Evolutionary conservation across 1,284 basidiomycete genomes (phyloP).

Genomic region (Amylostereum areolatum): DNA sequence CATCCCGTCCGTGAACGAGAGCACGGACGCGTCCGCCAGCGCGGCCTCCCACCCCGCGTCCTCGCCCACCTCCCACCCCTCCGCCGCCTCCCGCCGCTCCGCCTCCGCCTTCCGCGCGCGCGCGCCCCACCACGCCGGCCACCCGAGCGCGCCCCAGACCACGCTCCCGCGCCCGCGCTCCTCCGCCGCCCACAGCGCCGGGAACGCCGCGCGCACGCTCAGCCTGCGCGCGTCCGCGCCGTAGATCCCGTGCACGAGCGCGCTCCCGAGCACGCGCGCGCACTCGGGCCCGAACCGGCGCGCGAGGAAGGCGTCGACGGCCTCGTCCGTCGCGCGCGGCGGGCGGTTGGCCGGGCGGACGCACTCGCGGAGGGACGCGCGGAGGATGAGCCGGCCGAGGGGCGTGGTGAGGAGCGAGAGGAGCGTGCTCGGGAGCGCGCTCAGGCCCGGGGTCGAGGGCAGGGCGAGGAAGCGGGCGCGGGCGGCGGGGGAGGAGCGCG

Average conservation of each 20-base stretch:
- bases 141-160: constrained; percentile 52
- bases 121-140: constrained; percentile 12
- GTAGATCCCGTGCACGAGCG: constrained; percentile 91
- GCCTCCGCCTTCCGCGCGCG: constrained; percentile 14
- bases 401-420: constrained; percentile 37
- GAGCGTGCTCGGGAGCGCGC: constrained; percentile 40
- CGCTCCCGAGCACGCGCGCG: constrained; percentile 74
- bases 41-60: constrained; percentile 29
- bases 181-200: constrained; percentile 66
- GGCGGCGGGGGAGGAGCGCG: constrained; percentile 64
- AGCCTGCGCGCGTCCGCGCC: constrained; percentile 77
- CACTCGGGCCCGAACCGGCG: constrained; percentile 72
- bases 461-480: constrained; percentile 70
- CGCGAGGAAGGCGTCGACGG: constrained; percentile 73
- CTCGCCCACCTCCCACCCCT: constrained; percentile 46
- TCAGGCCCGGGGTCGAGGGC: constrained; percentile 42
- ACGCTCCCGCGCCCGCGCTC: constrained; percentile 63
- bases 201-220: constrained; percentile 76
- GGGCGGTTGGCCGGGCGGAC: constrained; percentile 29
- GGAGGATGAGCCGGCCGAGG: constrained; percentile 46
- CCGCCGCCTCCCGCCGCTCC: constrained; percentile 18
- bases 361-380: constrained; percentile 53
- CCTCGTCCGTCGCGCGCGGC: constrained; percentile 57
- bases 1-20: constrained; percentile 78
- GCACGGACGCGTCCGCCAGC: constrained; percentile 66